Evolutionary conservation across 257 asterid species (phyloP).

Genomic region (Solanum virginianum): DNA sequence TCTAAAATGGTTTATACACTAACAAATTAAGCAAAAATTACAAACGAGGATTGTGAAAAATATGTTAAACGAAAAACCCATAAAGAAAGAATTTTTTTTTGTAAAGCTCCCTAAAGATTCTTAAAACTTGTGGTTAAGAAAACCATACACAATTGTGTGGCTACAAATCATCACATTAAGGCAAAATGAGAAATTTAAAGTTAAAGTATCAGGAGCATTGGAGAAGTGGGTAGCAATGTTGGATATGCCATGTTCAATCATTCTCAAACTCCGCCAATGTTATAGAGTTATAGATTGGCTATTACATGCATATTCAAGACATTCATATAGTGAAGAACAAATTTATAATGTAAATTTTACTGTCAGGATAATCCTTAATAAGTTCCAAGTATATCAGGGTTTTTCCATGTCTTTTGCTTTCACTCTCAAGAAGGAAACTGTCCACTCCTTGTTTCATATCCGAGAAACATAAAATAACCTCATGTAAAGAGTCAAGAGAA

Average conservation of each 20-base stretch:
- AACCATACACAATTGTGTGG: not conserved
- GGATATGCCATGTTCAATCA: slow-evolving; percentile 4
- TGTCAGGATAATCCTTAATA: slow-evolving; percentile 68
- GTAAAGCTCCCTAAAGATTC: too few species aligned
- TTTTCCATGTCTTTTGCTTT: slow-evolving; percentile 59
- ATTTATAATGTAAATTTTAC: slow-evolving; percentile 52
- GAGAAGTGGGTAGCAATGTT: too few species aligned
- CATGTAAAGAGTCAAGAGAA: too few species aligned
- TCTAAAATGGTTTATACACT: not conserved
- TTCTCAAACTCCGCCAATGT: slow-evolving; percentile 34
- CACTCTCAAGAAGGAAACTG: slow-evolving; percentile 30
- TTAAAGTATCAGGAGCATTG: too few species aligned
- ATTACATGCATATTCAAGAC: slow-evolving; percentile 48
- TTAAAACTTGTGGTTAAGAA: not conserved
- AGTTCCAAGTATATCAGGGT: slow-evolving; percentile 45
- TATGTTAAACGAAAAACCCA: not conserved
- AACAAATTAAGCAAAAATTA: not conserved
- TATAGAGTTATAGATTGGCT: slow-evolving; percentile 45
- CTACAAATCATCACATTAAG: not conserved
- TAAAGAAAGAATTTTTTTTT: too few species aligned
- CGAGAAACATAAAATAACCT: too few species aligned
- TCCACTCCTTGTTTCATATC: too few species aligned
- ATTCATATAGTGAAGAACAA: slow-evolving; percentile 48
- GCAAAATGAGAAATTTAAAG: not conserved
- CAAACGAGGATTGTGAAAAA: not conserved